phyloP scores from a whole-genome alignment of 441 rosid species.

The Aleurites moluccanus region DNA sequence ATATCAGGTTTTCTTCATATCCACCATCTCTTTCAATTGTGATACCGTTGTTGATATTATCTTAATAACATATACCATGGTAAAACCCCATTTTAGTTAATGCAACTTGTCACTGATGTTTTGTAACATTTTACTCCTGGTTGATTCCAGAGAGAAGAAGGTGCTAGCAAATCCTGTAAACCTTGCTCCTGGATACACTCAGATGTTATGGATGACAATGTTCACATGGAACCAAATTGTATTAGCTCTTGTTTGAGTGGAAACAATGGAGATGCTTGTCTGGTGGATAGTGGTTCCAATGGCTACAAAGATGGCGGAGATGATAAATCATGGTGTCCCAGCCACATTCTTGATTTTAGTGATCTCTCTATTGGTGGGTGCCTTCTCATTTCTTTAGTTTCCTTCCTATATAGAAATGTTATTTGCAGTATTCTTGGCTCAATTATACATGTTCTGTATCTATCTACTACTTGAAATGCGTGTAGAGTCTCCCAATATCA shows the following conservation, averaged over 20 bases:
- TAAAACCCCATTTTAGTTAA: background rate
- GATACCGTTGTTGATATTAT: background rate
- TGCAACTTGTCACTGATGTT: conserved; percentile 13
- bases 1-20: conserved; percentile 52
- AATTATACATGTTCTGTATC: background rate
- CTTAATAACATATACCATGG: background rate
- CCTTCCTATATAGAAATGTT: background rate
- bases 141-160: conserved; percentile 49
- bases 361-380: conserved; percentile 69
- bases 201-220: conserved; percentile 93
- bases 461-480: background rate
- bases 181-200: conserved; percentile 90
- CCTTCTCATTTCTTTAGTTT: conserved; percentile 11
- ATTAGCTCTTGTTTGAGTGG: conserved; percentile 24
- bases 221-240: conserved; percentile 64
- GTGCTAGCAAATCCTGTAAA: conserved; percentile 36
- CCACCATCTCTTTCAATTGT: conserved; percentile 4
- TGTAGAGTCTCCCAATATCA: background rate
- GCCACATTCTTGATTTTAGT: conserved; percentile 86
- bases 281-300: conserved; percentile 30
- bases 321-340: conserved; percentile 61
- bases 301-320: conserved; percentile 30
- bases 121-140: conserved; percentile 20
- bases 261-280: conserved; percentile 22
- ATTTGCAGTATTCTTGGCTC: background rate